Evolutionary conservation across 805 yeast species (phyloP).

Genomic region (Saccharomycopsis schoenii): DNA sequence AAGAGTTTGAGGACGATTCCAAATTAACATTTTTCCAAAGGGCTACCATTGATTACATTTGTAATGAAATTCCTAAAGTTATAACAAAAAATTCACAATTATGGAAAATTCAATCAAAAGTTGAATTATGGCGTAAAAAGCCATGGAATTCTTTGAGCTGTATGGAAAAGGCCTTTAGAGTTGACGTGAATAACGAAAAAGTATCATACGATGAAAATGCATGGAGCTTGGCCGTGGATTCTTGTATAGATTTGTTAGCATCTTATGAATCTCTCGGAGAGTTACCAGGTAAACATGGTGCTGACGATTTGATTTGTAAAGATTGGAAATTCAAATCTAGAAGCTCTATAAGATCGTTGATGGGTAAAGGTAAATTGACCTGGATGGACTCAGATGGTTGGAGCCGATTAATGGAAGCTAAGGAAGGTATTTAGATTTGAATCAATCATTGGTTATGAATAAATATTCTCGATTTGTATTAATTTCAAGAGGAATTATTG

Average conservation of each 20-base stretch:
- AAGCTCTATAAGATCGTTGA: slow-evolving; percentile 57
- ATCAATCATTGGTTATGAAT: background rate
- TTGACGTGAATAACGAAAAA: slow-evolving; percentile 54
- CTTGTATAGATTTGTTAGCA: slow-evolving; percentile 68
- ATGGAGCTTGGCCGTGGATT: slow-evolving; percentile 75
- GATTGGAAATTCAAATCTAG: slow-evolving; percentile 87
- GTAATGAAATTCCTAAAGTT: slow-evolving; percentile 56
- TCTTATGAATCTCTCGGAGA: slow-evolving; percentile 88
- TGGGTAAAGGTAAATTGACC: slow-evolving; percentile 65
- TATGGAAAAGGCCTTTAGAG: slow-evolving; percentile 79
- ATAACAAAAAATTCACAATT: slow-evolving; percentile 49
- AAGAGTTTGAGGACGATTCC: slow-evolving; percentile 31
- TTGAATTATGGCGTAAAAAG: slow-evolving; percentile 73
- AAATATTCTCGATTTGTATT: background rate
- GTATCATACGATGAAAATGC: slow-evolving; percentile 47
- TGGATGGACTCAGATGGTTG: slow-evolving; percentile 83
- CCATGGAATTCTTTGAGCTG: slow-evolving; percentile 87
- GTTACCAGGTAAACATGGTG: slow-evolving; percentile 64
- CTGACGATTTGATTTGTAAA: slow-evolving; percentile 77
- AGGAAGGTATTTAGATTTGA: slow-evolving; percentile 30
- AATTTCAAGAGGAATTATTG: background rate
- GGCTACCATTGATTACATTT: slow-evolving; percentile 61
- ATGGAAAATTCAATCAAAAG: slow-evolving; percentile 80
- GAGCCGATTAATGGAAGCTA: slow-evolving; percentile 48
- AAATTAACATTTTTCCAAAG: slow-evolving; percentile 53